Conservation (phyloP, 441 rosid genomes). For the Aquilaria agallochum region DNA sequence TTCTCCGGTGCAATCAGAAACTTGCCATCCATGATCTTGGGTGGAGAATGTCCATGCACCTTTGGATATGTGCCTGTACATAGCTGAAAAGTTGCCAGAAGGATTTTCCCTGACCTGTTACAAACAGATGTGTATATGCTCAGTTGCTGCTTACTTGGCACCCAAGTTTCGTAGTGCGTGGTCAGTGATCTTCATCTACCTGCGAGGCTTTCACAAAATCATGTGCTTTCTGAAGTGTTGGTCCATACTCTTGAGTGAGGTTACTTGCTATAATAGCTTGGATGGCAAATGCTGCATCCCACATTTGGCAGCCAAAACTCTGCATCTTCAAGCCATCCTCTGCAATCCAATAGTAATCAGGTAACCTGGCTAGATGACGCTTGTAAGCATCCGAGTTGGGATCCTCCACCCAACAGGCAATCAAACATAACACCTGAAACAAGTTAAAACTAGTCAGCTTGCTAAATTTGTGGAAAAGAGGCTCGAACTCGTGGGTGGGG, state of each 20-base stretch:
- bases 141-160: too few relatives aligned
- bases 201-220: constrained; percentile 50
- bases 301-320: constrained; percentile 51
- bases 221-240: constrained; percentile 47
- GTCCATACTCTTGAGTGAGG: constrained; percentile 26
- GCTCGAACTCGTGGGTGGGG: too few relatives aligned
- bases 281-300: constrained; percentile 57
- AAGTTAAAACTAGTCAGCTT: neutral
- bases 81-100: constrained; percentile 41
- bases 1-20: constrained; percentile 66
- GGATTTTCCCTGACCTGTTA: constrained; percentile 54
- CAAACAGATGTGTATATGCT: neutral
- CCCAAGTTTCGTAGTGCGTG: too few relatives aligned
- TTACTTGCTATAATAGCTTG: constrained; percentile 49
- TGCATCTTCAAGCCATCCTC: constrained; percentile 67
- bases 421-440: constrained; percentile 37
- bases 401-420: constrained; percentile 60
- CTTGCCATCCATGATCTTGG: constrained; percentile 72
- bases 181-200: constrained; percentile 17
- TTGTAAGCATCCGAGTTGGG: constrained; percentile 48
- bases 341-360: constrained; percentile 56
- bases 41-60: constrained; percentile 58
- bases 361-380: constrained; percentile 48
- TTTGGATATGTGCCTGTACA: constrained; percentile 56
- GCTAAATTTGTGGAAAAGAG: neutral